Evolutionary conservation across 495 filamentous ascomycete genomes (phyloP).

Genomic region (Hypomontagnella submonticulosa): DNA sequence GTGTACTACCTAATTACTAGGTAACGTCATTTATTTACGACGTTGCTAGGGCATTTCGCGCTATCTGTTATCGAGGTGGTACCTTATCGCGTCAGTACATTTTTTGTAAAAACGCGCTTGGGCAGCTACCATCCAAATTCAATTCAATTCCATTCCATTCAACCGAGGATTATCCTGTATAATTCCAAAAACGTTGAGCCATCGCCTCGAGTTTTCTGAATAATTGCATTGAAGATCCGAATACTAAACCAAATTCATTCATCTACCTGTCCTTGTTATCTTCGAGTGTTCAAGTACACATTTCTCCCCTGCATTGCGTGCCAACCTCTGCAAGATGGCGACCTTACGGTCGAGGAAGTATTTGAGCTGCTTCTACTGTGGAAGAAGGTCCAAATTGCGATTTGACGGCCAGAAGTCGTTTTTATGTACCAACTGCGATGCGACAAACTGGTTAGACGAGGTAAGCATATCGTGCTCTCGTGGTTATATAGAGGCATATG

Average conservation of each 20-base stretch:
- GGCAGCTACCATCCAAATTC: conserved; percentile 7
- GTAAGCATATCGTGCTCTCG: conserved; percentile 51
- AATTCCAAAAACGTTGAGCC: conserved; percentile 19
- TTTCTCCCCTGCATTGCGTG: conserved; percentile 7
- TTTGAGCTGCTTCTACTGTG: conserved; percentile 82
- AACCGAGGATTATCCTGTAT: conserved; percentile 17
- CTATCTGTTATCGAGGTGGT: conserved; percentile 5
- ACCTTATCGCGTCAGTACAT: conserved; percentile 26
- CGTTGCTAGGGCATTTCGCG: conserved; percentile 7
- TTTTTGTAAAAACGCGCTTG: conserved; percentile 9
- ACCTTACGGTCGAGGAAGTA: conserved; percentile 51
- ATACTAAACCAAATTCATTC: neutral
- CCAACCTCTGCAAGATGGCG: conserved; percentile 42
- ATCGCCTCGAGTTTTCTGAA: conserved; percentile 7
- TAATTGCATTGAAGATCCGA: neutral
- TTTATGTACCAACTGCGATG: conserved; percentile 77
- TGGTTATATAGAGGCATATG: neutral
- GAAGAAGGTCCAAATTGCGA: conserved; percentile 65
- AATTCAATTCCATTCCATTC: neutral
- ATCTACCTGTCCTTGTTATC: conserved; percentile 2
- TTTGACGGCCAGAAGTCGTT: conserved; percentile 67
- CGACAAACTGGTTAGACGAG: conserved; percentile 83
- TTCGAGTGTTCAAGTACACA: neutral
- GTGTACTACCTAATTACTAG: no score
- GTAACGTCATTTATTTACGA: neutral